Percentiles rank a stretch among this genome's conserved stretches.
Conservation (phyloP, 176 grass and related monocot genomes). For the Saccharum officinarum region DNA sequence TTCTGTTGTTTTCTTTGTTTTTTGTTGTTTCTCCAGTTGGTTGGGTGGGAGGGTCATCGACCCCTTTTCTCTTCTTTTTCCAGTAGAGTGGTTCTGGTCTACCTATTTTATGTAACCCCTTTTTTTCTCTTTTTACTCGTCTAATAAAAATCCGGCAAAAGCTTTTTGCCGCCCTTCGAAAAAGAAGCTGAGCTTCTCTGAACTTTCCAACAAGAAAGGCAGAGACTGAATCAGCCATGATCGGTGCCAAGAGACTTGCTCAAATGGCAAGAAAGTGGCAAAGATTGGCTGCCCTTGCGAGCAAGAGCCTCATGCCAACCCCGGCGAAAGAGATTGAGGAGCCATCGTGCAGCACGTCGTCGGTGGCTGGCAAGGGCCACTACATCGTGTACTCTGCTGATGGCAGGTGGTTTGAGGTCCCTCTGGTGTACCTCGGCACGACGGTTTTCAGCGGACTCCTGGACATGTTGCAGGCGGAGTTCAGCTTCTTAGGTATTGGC, state of each 20-base stretch:
- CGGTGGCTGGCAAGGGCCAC: neutral
- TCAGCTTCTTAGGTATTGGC: slow-evolving; percentile 23
- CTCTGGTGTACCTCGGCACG: slow-evolving; percentile 36
- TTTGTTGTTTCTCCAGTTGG: no score
- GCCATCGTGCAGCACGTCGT: neutral
- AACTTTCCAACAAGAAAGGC: neutral
- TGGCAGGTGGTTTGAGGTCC: slow-evolving; percentile 49
- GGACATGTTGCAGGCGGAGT: slow-evolving; percentile 53
- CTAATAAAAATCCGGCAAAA: no score
- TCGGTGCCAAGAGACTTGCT: slow-evolving; percentile 52
- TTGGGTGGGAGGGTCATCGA: no score
- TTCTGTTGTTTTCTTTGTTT: no score
- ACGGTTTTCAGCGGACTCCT: slow-evolving; percentile 43
- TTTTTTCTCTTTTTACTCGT: no score
- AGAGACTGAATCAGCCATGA: slow-evolving; percentile 11
- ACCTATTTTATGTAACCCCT: no score
- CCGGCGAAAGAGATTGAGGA: no score
- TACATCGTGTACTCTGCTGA: slow-evolving; percentile 6
- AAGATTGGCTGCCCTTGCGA: slow-evolving; percentile 28
- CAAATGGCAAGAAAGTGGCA: slow-evolving; percentile 55
- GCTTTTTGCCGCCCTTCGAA: no score
- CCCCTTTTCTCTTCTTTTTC: no score
- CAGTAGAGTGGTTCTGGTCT: no score
- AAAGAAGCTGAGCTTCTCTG: no score
- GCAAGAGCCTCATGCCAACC: slow-evolving; percentile 28